Percentiles rank a stretch among this genome's conserved stretches.
Evolutionary conservation across 306 rosid genomes (phyloP).

Genomic region (Comarum palustre): DNA sequence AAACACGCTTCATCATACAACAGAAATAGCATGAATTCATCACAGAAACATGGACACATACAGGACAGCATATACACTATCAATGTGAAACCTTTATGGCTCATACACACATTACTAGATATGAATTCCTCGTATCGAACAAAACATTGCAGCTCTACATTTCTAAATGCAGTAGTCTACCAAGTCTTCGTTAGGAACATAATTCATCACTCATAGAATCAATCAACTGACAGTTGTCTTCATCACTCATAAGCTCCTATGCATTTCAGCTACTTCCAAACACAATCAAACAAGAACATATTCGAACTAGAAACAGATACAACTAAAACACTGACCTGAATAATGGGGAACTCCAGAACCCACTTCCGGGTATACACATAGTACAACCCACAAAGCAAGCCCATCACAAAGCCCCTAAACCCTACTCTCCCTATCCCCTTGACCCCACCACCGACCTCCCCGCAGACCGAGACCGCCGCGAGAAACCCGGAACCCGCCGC

Average conservation of each 20-base stretch:
- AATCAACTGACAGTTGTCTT: neutral
- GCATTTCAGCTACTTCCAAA: slow-evolving; percentile 1
- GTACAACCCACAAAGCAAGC: slow-evolving; percentile 57
- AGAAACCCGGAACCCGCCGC: slow-evolving; percentile 37
- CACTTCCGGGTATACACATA: slow-evolving; percentile 68
- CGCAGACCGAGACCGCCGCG: slow-evolving; percentile 52
- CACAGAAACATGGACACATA: neutral
- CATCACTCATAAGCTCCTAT: neutral
- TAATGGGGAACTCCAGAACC: slow-evolving; percentile 81
- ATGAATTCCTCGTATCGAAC: neutral
- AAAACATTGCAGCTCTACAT: neutral
- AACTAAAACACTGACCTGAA: slow-evolving; percentile 55
- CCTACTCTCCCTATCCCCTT: slow-evolving; percentile 44
- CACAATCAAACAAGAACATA: neutral
- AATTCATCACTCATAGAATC: neutral
- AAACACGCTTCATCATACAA: neutral
- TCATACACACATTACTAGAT: neutral
- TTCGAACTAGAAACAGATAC: neutral
- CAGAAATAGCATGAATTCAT: neutral
- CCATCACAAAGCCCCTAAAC: slow-evolving; percentile 55
- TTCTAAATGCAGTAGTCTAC: neutral
- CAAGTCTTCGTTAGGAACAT: neutral
- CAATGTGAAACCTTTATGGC: neutral
- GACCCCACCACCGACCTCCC: slow-evolving; percentile 29
- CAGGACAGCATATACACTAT: neutral